Conservation (phyloP, 495 filamentous ascomycete species). For the Friedmanniomyces endolithicus region DNA sequence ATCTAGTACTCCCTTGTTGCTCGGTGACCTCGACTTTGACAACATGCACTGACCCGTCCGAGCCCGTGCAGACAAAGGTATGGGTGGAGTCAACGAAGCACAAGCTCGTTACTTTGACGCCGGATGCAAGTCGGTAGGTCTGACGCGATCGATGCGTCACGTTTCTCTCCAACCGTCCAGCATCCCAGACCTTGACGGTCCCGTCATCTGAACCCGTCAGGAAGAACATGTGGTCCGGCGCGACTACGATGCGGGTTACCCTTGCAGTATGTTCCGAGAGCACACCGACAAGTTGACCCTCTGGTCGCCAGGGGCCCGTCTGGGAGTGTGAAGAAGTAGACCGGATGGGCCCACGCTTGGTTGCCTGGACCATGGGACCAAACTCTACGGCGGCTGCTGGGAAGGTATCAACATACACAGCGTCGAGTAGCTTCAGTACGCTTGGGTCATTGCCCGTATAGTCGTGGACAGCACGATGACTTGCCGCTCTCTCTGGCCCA, state of each 20-base stretch:
- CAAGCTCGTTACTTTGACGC: slow-evolving; percentile 61
- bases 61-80: slow-evolving; percentile 78
- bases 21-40: slow-evolving; percentile 70
- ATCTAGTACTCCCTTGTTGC: slow-evolving; percentile 47
- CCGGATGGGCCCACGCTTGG: slow-evolving; percentile 51
- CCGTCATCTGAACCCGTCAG: slow-evolving; percentile 88
- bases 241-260: slow-evolving; percentile 68
- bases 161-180: slow-evolving; percentile 75
- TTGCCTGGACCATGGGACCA: slow-evolving; percentile 68
- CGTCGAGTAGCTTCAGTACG: slow-evolving; percentile 73
- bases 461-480: slow-evolving; percentile 26
- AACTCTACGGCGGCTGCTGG: slow-evolving; percentile 67
- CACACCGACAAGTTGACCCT: slow-evolving; percentile 68
- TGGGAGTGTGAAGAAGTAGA: slow-evolving; percentile 37
- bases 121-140: slow-evolving; percentile 61
- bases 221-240: slow-evolving; percentile 92
- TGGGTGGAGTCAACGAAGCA: slow-evolving; percentile 92
- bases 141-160: slow-evolving; percentile 77
- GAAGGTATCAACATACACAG: slow-evolving; percentile 81
- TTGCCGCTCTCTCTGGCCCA: neutral
- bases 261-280: slow-evolving; percentile 78
- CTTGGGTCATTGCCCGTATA: slow-evolving; percentile 84
- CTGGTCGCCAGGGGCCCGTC: slow-evolving; percentile 65
- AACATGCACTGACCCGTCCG: slow-evolving; percentile 80
- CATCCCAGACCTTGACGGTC: slow-evolving; percentile 88